Percentiles rank a stretch among this genome's conserved stretches.
These are phyloP conservation scores for Cyclotella cryptica DNA, from an alignment of 108 stramenopile species.

Conservation along the genomic window DNA sequence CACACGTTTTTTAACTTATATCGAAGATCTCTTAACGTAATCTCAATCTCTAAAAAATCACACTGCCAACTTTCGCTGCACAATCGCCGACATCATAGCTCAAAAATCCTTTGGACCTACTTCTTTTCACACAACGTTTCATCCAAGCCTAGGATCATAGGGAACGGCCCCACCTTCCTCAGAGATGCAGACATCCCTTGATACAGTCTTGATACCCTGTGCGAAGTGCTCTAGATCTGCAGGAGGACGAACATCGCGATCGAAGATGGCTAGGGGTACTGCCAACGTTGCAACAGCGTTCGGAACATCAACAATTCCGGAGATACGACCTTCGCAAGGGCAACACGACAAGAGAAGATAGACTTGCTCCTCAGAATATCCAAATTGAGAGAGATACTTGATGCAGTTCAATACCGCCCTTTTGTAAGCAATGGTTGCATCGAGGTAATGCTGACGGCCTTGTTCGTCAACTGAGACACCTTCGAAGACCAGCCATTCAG, in stretches of 20 bases:
- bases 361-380: slow-evolving; percentile 72
- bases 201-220: slow-evolving; percentile 49
- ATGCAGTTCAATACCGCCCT: slow-evolving; percentile 72
- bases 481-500: slow-evolving; percentile 75
- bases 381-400: slow-evolving; percentile 72
- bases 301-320: slow-evolving; percentile 73
- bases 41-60: too few species aligned
- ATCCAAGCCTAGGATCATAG: slow-evolving; percentile 54
- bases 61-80: too few species aligned
- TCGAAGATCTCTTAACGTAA: too few species aligned
- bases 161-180: slow-evolving; percentile 66
- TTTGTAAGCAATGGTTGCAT: slow-evolving; percentile 78
- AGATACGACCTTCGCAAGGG: slow-evolving; percentile 74
- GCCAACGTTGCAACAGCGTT: slow-evolving; percentile 70
- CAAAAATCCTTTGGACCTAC: too few species aligned
- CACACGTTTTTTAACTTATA: too few species aligned
- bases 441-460: slow-evolving; percentile 71
- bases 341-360: slow-evolving; percentile 63
- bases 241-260: slow-evolving; percentile 70
- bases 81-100: too few species aligned
- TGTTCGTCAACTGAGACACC: slow-evolving; percentile 73
- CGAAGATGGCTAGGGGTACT: slow-evolving; percentile 71
- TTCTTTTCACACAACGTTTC: neutral
- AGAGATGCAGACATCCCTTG: slow-evolving; percentile 62
- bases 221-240: slow-evolving; percentile 56